Evolutionary conservation across 768 basidiomycete genomes (phyloP).

Genomic region (Lepiota brunneoincarnata): DNA sequence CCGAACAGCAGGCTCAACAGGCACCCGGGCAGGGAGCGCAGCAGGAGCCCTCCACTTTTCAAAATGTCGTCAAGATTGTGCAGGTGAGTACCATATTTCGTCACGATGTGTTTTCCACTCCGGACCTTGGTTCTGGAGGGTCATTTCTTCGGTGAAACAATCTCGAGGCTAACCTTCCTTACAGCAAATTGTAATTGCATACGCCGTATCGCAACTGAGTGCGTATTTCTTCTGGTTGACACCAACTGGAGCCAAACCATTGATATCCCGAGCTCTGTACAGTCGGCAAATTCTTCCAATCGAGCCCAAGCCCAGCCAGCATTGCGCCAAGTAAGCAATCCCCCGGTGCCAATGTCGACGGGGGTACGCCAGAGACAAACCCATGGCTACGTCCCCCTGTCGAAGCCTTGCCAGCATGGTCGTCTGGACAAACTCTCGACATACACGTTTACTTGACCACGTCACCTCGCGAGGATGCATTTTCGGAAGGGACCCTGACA

Average conservation of each 20-base stretch:
- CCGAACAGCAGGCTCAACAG: slow-evolving; percentile 13
- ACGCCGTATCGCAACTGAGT: slow-evolving; percentile 67
- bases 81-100: slow-evolving; percentile 22
- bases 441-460: slow-evolving; percentile 78
- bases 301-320: background rate
- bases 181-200: slow-evolving; percentile 71
- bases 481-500: slow-evolving; percentile 51
- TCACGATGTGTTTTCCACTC: background rate
- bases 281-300: slow-evolving; percentile 7
- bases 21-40: background rate
- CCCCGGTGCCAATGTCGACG: background rate
- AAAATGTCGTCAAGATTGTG: slow-evolving; percentile 18
- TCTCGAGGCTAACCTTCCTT: background rate
- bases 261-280: background rate
- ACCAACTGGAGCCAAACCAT: background rate
- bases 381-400: slow-evolving; percentile 53
- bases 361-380: slow-evolving; percentile 31
- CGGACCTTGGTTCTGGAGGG: no score
- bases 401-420: slow-evolving; percentile 57
- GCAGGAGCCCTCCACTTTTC: slow-evolving; percentile 7
- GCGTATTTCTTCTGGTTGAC: slow-evolving; percentile 16
- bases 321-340: background rate
- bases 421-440: slow-evolving; percentile 54
- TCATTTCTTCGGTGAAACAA: background rate
- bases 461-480: slow-evolving; percentile 58